Percentiles rank a stretch among this genome's conserved stretches.
Evolutionary conservation across 1,139 yeast genomes (phyloP).

Genomic region (Saccharomyces hybrid): DNA sequence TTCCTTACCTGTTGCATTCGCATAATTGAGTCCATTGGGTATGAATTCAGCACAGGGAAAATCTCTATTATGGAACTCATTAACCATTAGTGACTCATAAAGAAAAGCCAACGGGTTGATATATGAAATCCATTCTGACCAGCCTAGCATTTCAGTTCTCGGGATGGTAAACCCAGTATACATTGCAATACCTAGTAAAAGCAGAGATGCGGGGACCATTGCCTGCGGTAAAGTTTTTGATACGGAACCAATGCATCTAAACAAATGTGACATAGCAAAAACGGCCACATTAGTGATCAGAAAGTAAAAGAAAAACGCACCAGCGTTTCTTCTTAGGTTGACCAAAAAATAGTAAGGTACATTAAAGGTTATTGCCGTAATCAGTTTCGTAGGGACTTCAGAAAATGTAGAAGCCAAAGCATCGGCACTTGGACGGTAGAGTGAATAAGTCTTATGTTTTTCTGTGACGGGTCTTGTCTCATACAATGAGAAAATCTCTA

Average conservation of each 20-base stretch:
- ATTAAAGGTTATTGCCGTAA: constrained; percentile 47
- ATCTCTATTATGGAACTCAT: constrained; percentile 46
- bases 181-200: constrained; percentile 45
- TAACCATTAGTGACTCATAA: constrained; percentile 52
- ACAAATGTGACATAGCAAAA: constrained; percentile 51
- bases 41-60: constrained; percentile 36
- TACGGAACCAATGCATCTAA: constrained; percentile 52
- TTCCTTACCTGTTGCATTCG: constrained; percentile 31
- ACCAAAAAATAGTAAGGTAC: constrained; percentile 52
- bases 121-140: constrained; percentile 64
- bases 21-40: constrained; percentile 35
- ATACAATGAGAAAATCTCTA: constrained; percentile 55
- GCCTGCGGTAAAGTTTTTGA: constrained; percentile 48
- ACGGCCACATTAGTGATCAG: constrained; percentile 42
- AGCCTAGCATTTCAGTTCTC: constrained; percentile 48
- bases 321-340: constrained; percentile 48
- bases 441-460: constrained; percentile 58
- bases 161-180: constrained; percentile 62
- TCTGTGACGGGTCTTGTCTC: constrained; percentile 64
- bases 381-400: constrained; percentile 49
- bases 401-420: constrained; percentile 53
- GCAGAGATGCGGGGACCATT: constrained; percentile 53
- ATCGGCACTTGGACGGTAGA: constrained; percentile 62
- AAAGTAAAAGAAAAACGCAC: constrained; percentile 51
- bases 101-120: constrained; percentile 54